A percentile compares a stretch with the other conserved stretches of the same genome.
Conservation (phyloP, 495 filamentous ascomycete genomes). For the Apodospora peruviana region DNA sequence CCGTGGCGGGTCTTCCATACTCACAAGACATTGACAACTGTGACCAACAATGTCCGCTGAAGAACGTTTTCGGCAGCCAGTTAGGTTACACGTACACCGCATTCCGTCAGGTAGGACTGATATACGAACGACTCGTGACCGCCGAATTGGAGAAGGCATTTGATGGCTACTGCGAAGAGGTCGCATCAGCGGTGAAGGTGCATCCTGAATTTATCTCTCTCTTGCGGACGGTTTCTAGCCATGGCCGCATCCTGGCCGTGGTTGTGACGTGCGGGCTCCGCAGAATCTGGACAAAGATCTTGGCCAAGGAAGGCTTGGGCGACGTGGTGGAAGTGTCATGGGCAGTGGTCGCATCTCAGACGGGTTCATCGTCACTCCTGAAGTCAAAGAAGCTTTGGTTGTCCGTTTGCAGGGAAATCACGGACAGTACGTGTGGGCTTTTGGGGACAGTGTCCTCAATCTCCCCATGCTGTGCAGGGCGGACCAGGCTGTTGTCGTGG, state of each 20-base stretch:
- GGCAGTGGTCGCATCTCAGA: conserved; percentile 50
- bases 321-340: conserved; percentile 43
- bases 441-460: conserved; percentile 60
- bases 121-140: no score
- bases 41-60: conserved; percentile 27
- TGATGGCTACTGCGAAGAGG: conserved; percentile 39
- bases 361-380: conserved; percentile 46
- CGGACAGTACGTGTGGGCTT: conserved; percentile 47
- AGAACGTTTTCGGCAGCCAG: conserved; percentile 42
- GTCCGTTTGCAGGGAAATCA: conserved; percentile 29
- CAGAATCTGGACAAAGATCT: conserved; percentile 52
- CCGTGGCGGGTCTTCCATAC: background rate
- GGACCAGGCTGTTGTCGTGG: conserved; percentile 55
- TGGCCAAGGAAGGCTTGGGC: conserved; percentile 43
- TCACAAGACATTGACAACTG: background rate
- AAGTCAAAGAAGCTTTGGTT: conserved; percentile 48
- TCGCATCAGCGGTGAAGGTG: conserved; percentile 41
- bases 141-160: no score
- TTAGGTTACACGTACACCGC: conserved; percentile 51
- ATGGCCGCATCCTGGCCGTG: conserved; percentile 43
- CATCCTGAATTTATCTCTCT: conserved; percentile 46
- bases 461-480: conserved; percentile 52
- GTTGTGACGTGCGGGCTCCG: conserved; percentile 55
- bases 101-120: conserved; percentile 51
- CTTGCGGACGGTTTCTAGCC: conserved; percentile 28